phyloP scores from a whole-genome alignment of 1,284 basidiomycete genomes.

The Pascua sp. region DNA sequence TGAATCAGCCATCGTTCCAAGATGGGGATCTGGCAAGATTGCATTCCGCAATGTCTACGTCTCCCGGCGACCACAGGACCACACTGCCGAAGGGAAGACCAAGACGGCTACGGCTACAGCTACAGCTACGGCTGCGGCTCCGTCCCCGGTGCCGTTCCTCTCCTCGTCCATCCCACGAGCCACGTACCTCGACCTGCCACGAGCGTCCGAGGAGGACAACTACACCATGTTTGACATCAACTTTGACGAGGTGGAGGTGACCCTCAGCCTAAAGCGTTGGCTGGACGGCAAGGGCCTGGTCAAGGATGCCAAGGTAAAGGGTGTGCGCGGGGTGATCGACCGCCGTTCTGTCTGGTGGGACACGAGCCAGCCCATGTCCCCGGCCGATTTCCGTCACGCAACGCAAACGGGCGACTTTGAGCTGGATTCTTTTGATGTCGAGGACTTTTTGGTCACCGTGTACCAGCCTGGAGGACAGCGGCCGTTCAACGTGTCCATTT shows the following conservation, averaged over 20 bases:
- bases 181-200: constrained; percentile 30
- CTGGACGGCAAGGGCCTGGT: constrained; percentile 92
- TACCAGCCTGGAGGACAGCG: constrained; percentile 91
- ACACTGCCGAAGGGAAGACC: constrained; percentile 25
- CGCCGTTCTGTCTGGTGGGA: constrained; percentile 87
- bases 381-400: constrained; percentile 72
- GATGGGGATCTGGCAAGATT: constrained; percentile 92
- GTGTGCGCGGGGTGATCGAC: constrained; percentile 90
- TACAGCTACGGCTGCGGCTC: constrained; percentile 32
- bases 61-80: constrained; percentile 65
- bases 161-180: constrained; percentile 38
- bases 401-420: constrained; percentile 83
- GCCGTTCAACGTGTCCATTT: constrained; percentile 92
- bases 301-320: constrained; percentile 84
- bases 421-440: constrained; percentile 79
- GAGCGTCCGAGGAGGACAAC: constrained; percentile 51
- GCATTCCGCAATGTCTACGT: constrained; percentile 97
- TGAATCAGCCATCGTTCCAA: constrained; percentile 95
- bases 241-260: constrained; percentile 93
- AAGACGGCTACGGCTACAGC: constrained; percentile 17
- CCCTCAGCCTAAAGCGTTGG: constrained; percentile 89
- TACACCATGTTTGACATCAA: constrained; percentile 87
- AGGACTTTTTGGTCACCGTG: constrained; percentile 90
- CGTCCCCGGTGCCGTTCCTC: constrained; percentile 37
- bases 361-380: constrained; percentile 69